Conservation (phyloP, 2,329 filamentous ascomycete species). For the Colletotrichum sp. region DNA sequence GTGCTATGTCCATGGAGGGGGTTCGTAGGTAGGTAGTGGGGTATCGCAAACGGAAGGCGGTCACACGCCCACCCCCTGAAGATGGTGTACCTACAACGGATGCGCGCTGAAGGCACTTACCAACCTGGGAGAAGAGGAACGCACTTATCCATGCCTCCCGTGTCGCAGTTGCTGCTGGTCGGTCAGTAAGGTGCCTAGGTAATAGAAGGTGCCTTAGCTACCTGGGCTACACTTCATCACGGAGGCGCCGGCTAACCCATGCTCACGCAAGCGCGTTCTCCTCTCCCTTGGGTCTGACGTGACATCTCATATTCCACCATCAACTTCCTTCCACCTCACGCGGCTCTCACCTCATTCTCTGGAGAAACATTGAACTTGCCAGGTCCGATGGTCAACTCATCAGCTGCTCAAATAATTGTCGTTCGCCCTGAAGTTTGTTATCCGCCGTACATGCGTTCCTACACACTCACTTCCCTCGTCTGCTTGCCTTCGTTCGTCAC, state of each 20-base stretch:
- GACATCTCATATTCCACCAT: background rate
- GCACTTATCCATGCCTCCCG: background rate
- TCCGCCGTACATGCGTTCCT: background rate
- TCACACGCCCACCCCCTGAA: background rate
- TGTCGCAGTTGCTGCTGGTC: background rate
- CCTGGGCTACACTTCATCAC: background rate
- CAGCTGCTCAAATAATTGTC: background rate
- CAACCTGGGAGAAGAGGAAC: background rate
- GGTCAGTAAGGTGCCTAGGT: background rate
- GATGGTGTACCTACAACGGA: background rate
- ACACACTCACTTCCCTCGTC: background rate
- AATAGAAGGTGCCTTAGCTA: background rate
- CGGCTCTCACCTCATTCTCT: background rate
- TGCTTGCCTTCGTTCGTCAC: background rate
- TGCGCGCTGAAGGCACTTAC: background rate
- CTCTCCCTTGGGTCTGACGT: background rate
- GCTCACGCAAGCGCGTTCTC: background rate
- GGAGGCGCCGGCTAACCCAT: background rate
- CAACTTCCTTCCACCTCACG: background rate
- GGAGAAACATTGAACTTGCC: background rate
- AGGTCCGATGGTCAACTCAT: background rate
- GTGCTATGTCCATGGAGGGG: background rate
- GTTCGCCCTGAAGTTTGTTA: background rate
- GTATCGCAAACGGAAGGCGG: conserved; percentile 15
- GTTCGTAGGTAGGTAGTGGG: background rate